Percentiles rank a stretch among this genome's conserved stretches.
Conservation (phyloP, 1,284 basidiomycete genomes). For the Boletus sp. region DNA sequence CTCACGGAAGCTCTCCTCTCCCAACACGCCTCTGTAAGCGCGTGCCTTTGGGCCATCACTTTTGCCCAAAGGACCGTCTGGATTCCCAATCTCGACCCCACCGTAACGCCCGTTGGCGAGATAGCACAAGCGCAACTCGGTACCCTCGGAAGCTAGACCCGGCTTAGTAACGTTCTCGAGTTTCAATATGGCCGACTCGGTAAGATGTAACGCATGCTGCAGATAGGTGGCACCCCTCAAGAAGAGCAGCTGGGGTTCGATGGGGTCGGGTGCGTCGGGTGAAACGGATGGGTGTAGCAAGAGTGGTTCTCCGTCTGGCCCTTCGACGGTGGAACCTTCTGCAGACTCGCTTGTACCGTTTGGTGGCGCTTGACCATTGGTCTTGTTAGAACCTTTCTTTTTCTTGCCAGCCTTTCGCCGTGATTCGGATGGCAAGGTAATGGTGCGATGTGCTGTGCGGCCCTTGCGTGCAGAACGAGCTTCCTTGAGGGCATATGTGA, state of each 20-base stretch:
- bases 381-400: slow-evolving; percentile 42
- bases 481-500: slow-evolving; percentile 73
- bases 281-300: slow-evolving; percentile 62
- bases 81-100: slow-evolving; percentile 72
- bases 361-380: slow-evolving; percentile 59
- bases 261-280: slow-evolving; percentile 71
- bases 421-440: slow-evolving; percentile 37
- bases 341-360: slow-evolving; percentile 52
- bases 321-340: slow-evolving; percentile 43
- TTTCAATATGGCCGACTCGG: slow-evolving; percentile 64
- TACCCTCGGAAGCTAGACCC: slow-evolving; percentile 50
- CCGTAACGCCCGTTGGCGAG: slow-evolving; percentile 68
- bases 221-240: slow-evolving; percentile 74
- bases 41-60: slow-evolving; percentile 52
- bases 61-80: slow-evolving; percentile 66
- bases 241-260: slow-evolving; percentile 79
- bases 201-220: slow-evolving; percentile 66
- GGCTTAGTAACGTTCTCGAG: slow-evolving; percentile 64
- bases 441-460: slow-evolving; percentile 47
- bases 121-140: slow-evolving; percentile 70
- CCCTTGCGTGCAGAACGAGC: slow-evolving; percentile 64
- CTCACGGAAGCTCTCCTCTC: slow-evolving; percentile 50
- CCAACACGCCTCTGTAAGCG: slow-evolving; percentile 59
- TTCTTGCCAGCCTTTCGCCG: slow-evolving; percentile 49
- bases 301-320: slow-evolving; percentile 47